phyloP scores from a whole-genome alignment of 1,139 yeast genomes.

The Suhomyces anneliseae region DNA sequence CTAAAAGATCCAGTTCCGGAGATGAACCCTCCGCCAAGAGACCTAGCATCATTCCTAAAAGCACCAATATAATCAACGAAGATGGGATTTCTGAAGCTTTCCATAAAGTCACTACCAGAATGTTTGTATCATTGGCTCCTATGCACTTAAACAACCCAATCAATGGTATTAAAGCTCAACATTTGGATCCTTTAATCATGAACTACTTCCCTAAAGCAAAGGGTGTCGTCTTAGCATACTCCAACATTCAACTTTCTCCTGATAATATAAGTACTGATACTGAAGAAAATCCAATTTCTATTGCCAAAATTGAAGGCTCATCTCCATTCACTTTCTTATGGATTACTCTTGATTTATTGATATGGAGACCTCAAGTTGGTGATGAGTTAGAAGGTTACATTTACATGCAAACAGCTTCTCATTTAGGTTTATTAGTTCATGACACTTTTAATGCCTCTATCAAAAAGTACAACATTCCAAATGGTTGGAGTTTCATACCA shows the following conservation, averaged over 20 bases:
- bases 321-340: slow-evolving; percentile 89
- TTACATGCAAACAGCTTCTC: slow-evolving; percentile 93
- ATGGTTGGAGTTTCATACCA: slow-evolving; percentile 79
- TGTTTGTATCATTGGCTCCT: slow-evolving; percentile 89
- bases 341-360: slow-evolving; percentile 78
- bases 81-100: slow-evolving; percentile 63
- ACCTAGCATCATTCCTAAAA: slow-evolving; percentile 22
- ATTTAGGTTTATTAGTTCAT: slow-evolving; percentile 84
- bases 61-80: slow-evolving; percentile 34
- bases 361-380: slow-evolving; percentile 88
- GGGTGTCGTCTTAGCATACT: slow-evolving; percentile 84
- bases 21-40: slow-evolving; percentile 19
- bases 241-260: slow-evolving; percentile 49
- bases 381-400: slow-evolving; percentile 83
- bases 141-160: slow-evolving; percentile 64
- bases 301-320: slow-evolving; percentile 72
- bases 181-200: slow-evolving; percentile 87
- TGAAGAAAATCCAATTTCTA: slow-evolving; percentile 24
- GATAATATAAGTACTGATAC: slow-evolving; percentile 35
- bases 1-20: slow-evolving; percentile 9
- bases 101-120: slow-evolving; percentile 57
- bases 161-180: slow-evolving; percentile 81
- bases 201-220: slow-evolving; percentile 68
- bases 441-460: slow-evolving; percentile 95
- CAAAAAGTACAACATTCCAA: slow-evolving; percentile 79